Evolutionary conservation across 371 early-diverging fungal species (phyloP), one percentile per base, ranked within the genome.

Genomic region (Apophysomyces trapeziformis): DNA sequence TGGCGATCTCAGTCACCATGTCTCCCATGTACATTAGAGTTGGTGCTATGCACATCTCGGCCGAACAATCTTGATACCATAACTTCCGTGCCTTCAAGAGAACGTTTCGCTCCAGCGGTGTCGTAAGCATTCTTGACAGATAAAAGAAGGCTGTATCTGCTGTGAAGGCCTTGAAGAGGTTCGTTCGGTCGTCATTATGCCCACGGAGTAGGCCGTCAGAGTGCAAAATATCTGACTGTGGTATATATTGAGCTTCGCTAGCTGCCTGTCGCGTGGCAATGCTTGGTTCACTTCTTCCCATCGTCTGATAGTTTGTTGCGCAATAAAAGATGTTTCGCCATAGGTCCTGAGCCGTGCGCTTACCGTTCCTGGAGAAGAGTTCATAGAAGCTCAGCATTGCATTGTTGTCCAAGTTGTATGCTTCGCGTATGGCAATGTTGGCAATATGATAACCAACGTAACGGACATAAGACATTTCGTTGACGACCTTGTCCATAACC

Each of bases 291-390:
- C 21, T 13, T 46, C 21, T 41, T 2, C 21, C 21, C 43, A 37
- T 60, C 12, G 60, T 38, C 14, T 36, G 14, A 60, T 60, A 60
- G 14, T 60, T 41, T 41, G 43, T 60, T 39, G 44, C 60, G 21
- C 60, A 60, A 41, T 60, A 60, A 41, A 60, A 18, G 9, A 60
- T 60, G 13, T 41, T 35, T 60, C 60, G 11, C 41, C 60, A 60
- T 41, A 60, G 11, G 26, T 60, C n/a, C 39, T 60, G 60, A 21
- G 38, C 43, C 60, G 5, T 5, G 37, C 47, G n/a, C 47, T n/a
- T 46, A 16, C 47, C 47, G 47, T 46, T 46, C 18, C 47, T 6
- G 47, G 8, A 9, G 47, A 46, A 46, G n/a, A 46, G 47, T 12
- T 16, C 18, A 16, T 46, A 46, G 1, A 46, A 46, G 7, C 7